These are phyloP conservation scores for Colletotrichum sp. DNA, from an alignment of 2,329 filamentous ascomycete genomes.

Conservation along the genomic window DNA sequence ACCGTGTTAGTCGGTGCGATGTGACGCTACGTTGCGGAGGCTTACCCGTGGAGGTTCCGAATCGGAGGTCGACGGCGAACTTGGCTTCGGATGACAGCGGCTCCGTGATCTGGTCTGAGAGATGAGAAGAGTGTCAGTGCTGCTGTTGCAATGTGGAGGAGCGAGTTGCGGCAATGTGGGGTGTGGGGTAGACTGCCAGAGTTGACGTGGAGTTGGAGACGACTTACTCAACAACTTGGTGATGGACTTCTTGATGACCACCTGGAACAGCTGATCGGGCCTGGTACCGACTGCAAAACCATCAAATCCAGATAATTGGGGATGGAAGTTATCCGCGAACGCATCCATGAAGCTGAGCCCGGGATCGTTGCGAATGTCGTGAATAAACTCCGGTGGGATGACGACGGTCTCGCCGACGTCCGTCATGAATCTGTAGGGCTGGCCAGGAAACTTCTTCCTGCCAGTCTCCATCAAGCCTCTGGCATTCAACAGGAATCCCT, in stretches of 20 bases:
- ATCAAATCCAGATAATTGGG: slow-evolving; percentile 21
- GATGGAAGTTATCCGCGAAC: slow-evolving; percentile 9
- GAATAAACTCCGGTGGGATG: slow-evolving; percentile 19
- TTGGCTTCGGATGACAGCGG: slow-evolving; percentile 12
- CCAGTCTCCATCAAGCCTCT: background rate
- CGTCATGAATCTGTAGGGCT: slow-evolving; percentile 21
- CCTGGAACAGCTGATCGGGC: slow-evolving; percentile 7
- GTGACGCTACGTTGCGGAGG: background rate
- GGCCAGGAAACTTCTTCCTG: background rate
- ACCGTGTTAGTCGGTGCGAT: background rate
- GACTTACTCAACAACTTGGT: slow-evolving; percentile 22
- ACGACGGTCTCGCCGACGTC: slow-evolving; percentile 24
- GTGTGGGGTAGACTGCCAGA: background rate
- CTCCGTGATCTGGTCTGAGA: slow-evolving; percentile 4
- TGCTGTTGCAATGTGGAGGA: background rate
- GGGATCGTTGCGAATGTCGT: slow-evolving; percentile 26
- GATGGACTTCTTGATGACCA: slow-evolving; percentile 21
- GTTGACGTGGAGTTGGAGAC: background rate
- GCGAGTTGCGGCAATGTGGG: background rate
- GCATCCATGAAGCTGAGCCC: slow-evolving; percentile 21
- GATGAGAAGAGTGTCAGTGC: background rate
- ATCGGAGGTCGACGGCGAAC: background rate
- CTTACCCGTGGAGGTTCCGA: background rate
- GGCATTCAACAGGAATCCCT: background rate
- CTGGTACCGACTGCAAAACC: background rate